Base-by-base conservation (phyloP, 2,329 filamentous ascomycete species). In the Blastomyces gilchristii region DNA sequence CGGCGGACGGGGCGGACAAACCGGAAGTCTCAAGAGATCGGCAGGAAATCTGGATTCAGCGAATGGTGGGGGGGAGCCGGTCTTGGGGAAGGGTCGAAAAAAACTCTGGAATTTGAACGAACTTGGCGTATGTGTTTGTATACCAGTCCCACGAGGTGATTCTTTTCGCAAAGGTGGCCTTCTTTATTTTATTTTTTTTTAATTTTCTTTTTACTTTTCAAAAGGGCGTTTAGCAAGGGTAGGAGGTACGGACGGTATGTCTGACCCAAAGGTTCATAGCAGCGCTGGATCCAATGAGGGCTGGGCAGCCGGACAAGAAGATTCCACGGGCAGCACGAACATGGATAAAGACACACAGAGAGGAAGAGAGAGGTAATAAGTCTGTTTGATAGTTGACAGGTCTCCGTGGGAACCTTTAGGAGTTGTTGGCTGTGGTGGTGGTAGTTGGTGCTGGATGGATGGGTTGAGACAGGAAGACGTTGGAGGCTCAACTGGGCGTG, bases 401-500 rank as follows among this genome's bases (percentile, higher is more conserved):
- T 31, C 4, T 14, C 18, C 8, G 25, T 18, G 11, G 14, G 49
- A 11, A 18, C 14, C 34, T 37, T 37, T 11, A 16, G 22, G 49
- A 12, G 34, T 31, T 16, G 52, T n/a, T 54, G 28, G 14, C 4
- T 18, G 63, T 50, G 62, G 64, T 60, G 45, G 56, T 47, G 5
- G 22, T 25, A 14, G 43, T 59, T 34, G 43, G 22, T 5, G 49
- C 12, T 56, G 34, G 34, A 37, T 37, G 34, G 31, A 37, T 37
- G 34, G 31, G 31, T 39, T 5, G 34, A 31, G 18, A 22, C n/a
- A 22, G 28, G 22, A 31, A 60, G 64, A 60, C 34, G 34, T 37
- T 52, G 39, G 63, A 65, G 28, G 52, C 52, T 56, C 31, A 52
- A 52, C 22, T 56, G 31, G 28, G 31, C 12, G 31, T 56, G 52